These are phyloP conservation scores for Malus hybrid DNA, from an alignment of 331 rosid species.

Conservation along the genomic window DNA sequence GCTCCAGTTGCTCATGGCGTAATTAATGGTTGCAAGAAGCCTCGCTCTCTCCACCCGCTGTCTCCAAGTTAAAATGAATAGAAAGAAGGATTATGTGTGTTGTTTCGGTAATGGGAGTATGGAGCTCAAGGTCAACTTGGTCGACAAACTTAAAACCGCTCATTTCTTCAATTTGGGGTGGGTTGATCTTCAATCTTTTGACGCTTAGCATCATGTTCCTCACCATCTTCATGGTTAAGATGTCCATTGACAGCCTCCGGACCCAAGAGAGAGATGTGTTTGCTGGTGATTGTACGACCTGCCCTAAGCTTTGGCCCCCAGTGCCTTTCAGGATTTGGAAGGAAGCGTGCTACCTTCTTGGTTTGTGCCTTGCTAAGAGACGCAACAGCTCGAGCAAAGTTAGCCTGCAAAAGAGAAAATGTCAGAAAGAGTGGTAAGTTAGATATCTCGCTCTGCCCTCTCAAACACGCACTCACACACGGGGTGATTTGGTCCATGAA, in stretches of 20 bases:
- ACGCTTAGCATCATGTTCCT: constrained; percentile 59
- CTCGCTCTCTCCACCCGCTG: background rate
- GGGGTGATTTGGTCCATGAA: no score
- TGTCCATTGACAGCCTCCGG: constrained; percentile 53
- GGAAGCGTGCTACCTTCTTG: constrained; percentile 83
- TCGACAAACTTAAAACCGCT: background rate
- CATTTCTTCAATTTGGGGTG: constrained; percentile 20
- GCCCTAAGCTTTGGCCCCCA: constrained; percentile 99
- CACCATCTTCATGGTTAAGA: constrained; percentile 49
- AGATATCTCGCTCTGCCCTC: no score
- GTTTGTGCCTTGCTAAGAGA: constrained; percentile 95
- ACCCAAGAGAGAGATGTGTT: constrained; percentile 80
- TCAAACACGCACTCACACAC: no score
- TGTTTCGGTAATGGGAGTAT: background rate
- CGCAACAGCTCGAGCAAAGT: constrained; percentile 77
- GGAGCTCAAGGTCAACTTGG: background rate
- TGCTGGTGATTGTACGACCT: constrained; percentile 83
- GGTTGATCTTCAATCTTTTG: constrained; percentile 43
- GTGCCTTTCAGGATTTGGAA: constrained; percentile 91
- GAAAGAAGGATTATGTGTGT: background rate
- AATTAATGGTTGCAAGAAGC: background rate
- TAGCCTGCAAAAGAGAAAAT: constrained; percentile 42
- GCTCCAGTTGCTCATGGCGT: background rate
- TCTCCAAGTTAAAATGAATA: background rate
- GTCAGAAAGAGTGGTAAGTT: background rate